Conservation (phyloP, 495 filamentous ascomycete species). For the Saxispiralis lemnorum region DNA sequence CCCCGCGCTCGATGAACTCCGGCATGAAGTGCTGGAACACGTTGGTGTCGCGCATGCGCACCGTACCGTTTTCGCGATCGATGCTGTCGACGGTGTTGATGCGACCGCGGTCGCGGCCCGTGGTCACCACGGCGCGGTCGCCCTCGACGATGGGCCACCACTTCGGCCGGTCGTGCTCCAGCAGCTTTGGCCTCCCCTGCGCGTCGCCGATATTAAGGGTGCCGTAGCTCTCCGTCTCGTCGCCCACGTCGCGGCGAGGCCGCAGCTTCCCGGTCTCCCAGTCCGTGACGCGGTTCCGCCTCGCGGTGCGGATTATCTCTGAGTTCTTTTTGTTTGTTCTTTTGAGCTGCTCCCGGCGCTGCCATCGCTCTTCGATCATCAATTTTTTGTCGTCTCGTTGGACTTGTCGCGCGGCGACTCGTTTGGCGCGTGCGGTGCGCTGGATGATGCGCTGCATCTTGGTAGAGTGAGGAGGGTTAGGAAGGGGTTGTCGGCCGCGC, state of each 20-base stretch:
- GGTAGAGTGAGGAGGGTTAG: too few relatives aligned
- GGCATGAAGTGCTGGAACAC: conserved; percentile 50
- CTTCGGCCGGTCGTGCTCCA: conserved; percentile 32
- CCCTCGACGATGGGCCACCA: conserved; percentile 33
- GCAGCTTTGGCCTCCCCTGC: conserved; percentile 22
- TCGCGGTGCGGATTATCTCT: conserved; percentile 24
- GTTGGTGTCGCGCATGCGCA: conserved; percentile 47
- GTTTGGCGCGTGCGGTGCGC: too few relatives aligned
- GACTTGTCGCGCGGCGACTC: too few relatives aligned
- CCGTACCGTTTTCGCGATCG: conserved; percentile 35
- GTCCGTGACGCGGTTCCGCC: conserved; percentile 39
- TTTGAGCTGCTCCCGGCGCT: conserved; percentile 2
- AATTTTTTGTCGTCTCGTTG: too few relatives aligned
- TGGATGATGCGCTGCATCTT: too few relatives aligned
- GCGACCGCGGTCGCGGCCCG: conserved; percentile 60
- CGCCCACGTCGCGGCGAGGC: conserved; percentile 48
- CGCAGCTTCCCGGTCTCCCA: conserved; percentile 59
- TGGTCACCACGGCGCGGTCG: conserved; percentile 63
- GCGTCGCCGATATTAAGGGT: conserved; percentile 29
- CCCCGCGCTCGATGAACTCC: conserved; percentile 29
- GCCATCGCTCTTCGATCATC: conserved; percentile 1
- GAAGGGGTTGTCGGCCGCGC: too few relatives aligned
- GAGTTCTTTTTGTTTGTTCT: conserved; percentile 21
- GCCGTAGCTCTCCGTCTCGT: conserved; percentile 31
- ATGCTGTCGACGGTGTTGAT: conserved; percentile 53